phyloP scores from a whole-genome alignment of 2,329 filamentous ascomycete species.

The Microcyclospora tardicrescens region DNA sequence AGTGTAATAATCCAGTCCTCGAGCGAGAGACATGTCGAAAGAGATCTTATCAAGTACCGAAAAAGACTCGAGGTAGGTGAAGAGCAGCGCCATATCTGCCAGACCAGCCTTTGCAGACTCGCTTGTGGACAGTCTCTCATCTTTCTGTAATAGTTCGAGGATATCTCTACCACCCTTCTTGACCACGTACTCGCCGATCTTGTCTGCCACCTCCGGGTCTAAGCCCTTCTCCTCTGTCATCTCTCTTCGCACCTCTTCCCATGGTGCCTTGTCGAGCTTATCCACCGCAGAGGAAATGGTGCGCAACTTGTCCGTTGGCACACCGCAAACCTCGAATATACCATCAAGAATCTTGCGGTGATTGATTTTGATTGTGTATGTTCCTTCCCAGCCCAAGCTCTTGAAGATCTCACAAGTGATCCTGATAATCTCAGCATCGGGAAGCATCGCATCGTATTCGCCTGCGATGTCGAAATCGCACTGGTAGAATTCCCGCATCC shows the following conservation, averaged over 20 bases:
- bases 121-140: constrained; percentile 58
- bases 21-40: constrained; percentile 79
- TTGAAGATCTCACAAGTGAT: constrained; percentile 81
- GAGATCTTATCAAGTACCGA: constrained; percentile 60
- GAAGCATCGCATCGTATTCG: constrained; percentile 76
- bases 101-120: constrained; percentile 65
- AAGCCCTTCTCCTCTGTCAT: constrained; percentile 91
- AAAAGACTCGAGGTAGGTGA: constrained; percentile 71
- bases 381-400: constrained; percentile 57
- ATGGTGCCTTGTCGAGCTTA: constrained; percentile 82
- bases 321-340: constrained; percentile 80
- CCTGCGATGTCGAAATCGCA: constrained; percentile 96
- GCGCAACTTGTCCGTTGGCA: constrained; percentile 74
- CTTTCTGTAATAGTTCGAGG: constrained; percentile 53
- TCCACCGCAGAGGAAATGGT: constrained; percentile 87
- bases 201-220: constrained; percentile 62
- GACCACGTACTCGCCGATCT: constrained; percentile 74
- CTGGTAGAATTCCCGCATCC: constrained; percentile 94
- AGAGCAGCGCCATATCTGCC: constrained; percentile 66
- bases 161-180: constrained; percentile 64
- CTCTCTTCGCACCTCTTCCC: constrained; percentile 79
- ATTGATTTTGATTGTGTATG: constrained; percentile 85
- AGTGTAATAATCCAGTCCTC: constrained; percentile 88
- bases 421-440: constrained; percentile 77
- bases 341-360: constrained; percentile 90